Evolutionary conservation across 768 basidiomycete species (phyloP).

Genomic region (Leccinum pellstonianum): DNA sequence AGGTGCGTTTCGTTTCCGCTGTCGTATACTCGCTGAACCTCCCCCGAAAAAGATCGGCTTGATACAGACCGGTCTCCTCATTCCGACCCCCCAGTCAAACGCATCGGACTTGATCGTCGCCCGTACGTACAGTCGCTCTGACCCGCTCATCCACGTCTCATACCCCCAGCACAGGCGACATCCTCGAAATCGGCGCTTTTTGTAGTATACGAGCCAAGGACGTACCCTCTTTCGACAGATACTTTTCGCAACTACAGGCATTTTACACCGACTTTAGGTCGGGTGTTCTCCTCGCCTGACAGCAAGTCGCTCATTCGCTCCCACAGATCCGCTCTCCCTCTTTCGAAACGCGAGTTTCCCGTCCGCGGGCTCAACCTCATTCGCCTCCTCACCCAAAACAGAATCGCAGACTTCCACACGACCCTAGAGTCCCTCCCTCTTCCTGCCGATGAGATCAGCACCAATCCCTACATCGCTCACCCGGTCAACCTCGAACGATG

Average conservation of each 20-base stretch:
- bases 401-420: slow-evolving; percentile 97
- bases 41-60: slow-evolving; percentile 58
- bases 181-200: slow-evolving; percentile 94
- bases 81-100: slow-evolving; percentile 66
- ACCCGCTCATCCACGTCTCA: neutral
- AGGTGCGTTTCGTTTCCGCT: slow-evolving; percentile 45
- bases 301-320: neutral
- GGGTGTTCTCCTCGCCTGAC: neutral
- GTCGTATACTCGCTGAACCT: neutral
- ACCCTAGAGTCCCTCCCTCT: slow-evolving; percentile 85
- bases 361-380: slow-evolving; percentile 94
- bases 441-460: slow-evolving; percentile 61
- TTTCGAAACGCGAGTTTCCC: slow-evolving; percentile 82
- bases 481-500: slow-evolving; percentile 92
- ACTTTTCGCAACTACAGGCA: slow-evolving; percentile 86
- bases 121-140: slow-evolving; percentile 47
- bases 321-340: slow-evolving; percentile 68
- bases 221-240: slow-evolving; percentile 91
- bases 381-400: slow-evolving; percentile 90
- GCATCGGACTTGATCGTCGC: slow-evolving; percentile 68
- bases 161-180: slow-evolving; percentile 66
- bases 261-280: slow-evolving; percentile 88
- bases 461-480: slow-evolving; percentile 76
- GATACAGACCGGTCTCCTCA: slow-evolving; percentile 71
- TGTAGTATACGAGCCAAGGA: slow-evolving; percentile 88